Evolutionary conservation across 305 asterid genomes (phyloP), one percentile per base, ranked within the genome.

Genomic region (Fraxinus floribunda): DNA sequence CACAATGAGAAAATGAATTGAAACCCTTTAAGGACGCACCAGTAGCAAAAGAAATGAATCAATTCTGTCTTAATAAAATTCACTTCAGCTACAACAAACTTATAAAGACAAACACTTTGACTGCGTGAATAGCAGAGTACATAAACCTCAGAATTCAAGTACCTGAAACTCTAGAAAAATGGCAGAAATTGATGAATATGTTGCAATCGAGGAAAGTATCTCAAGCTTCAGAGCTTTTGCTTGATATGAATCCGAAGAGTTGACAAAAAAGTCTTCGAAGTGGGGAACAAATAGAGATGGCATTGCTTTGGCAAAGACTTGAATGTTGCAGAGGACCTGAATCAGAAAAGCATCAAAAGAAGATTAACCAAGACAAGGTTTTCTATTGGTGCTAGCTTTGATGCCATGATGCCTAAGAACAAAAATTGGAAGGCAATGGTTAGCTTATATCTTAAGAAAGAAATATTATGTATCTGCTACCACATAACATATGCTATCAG

Each of bases 151-250:
- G 41, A 34, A 81, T 41, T 44, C 41, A 82, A 77, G 77, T 89
- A 96, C 99, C 99, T 93, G 98, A 89, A 96, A 94, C 93, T 96
- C 99, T 78, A 92, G 87, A 77, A 96, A 92, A 86, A 96, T 89
- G 78, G 92, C 86, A 80, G 95, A 86, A 80, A 94, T 89, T 22
- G 99, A 92, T 29, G 95, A 86, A 74, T 87, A 87, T 79, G 98
- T 90, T 49, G 92, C 99, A 83, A 96, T 89, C 38, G 92, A 86
- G 78, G 98, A 94, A 75, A 96, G 92, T 86, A 96, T 94, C 87
- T 93, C 99, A 32, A 96, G 98, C 93, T 96, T 96, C 92, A 96
- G 86, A 74, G 92, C 86, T 90, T 93, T 96, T 62, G 90, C 86
- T 86, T 88, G 97, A 86, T 92, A 93, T 74, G 98, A 87, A 87